Conservation (phyloP, 169 alveolate species). For the Plasmodium relictum region DNA sequence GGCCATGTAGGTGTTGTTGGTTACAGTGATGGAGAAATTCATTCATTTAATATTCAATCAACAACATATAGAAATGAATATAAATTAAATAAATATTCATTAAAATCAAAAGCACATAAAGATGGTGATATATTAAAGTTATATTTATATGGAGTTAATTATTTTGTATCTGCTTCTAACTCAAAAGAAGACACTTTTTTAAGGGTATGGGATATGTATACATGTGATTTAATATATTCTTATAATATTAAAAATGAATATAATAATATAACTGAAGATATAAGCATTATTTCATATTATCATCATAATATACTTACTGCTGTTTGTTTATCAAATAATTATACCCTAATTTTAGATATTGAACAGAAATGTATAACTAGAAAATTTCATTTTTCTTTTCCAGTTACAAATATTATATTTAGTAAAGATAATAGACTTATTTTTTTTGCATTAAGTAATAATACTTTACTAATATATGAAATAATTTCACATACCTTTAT, state of each 20-base stretch:
- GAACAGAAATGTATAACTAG: constrained; percentile 63
- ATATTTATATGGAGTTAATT: constrained; percentile 38
- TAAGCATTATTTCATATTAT: constrained; percentile 31
- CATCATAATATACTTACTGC: constrained; percentile 59
- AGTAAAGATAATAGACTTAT: constrained; percentile 70
- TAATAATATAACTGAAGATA: background rate
- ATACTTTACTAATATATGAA: constrained; percentile 44
- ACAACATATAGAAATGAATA: constrained; percentile 47
- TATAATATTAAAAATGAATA: constrained; percentile 33
- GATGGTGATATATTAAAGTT: constrained; percentile 54
- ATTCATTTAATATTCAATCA: constrained; percentile 93
- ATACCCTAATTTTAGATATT: constrained; percentile 39
- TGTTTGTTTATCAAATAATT: constrained; percentile 52
- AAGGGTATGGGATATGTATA: constrained; percentile 68
- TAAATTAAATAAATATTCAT: constrained; percentile 64
- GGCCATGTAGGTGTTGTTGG: constrained; percentile 96
- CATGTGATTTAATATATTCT: constrained; percentile 37
- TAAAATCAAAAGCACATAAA: constrained; percentile 61
- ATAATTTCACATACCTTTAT: constrained; percentile 62
- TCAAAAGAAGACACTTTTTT: constrained; percentile 33
- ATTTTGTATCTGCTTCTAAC: constrained; percentile 63
- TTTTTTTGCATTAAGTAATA: constrained; percentile 49
- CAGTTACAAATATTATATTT: constrained; percentile 50
- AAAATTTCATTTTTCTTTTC: constrained; percentile 32
- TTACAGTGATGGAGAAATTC: constrained; percentile 91